Evolutionary conservation across 2,329 filamentous ascomycete species (phyloP).

Genomic region (Penicillium oxalicum): DNA sequence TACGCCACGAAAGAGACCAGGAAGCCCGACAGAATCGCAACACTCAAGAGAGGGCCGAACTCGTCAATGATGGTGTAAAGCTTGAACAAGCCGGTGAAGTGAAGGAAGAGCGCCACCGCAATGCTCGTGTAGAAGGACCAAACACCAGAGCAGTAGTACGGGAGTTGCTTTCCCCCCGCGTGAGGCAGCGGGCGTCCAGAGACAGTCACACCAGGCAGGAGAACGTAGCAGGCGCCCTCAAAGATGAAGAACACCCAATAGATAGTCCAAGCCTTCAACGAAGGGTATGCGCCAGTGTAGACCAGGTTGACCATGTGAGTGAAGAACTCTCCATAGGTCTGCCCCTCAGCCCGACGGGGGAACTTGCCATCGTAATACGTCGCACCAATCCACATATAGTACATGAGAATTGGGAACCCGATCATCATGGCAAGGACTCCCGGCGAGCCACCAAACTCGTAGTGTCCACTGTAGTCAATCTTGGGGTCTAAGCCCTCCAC

Average conservation of each 20-base stretch:
- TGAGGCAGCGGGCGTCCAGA: conserved; percentile 85
- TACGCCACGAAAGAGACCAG: conserved; percentile 79
- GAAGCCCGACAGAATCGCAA: conserved; percentile 87
- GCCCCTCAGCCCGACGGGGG: conserved; percentile 59
- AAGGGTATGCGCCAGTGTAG: conserved; percentile 80
- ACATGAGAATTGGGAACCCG: conserved; percentile 91
- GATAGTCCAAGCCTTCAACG: conserved; percentile 75
- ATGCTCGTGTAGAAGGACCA: conserved; percentile 85
- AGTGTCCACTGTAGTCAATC: conserved; percentile 47
- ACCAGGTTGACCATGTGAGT: conserved; percentile 64
- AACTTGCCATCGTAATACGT: conserved; percentile 85
- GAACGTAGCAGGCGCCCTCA: conserved; percentile 74
- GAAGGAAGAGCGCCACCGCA: conserved; percentile 61
- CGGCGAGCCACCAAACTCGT: conserved; percentile 82
- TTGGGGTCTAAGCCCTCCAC: conserved; percentile 38
- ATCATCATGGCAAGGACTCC: conserved; percentile 83
- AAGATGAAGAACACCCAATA: conserved; percentile 93
- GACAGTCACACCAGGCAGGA: conserved; percentile 78
- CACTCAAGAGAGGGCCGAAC: conserved; percentile 86
- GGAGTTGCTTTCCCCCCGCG: conserved; percentile 74
- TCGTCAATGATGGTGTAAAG: conserved; percentile 91
- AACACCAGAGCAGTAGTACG: conserved; percentile 91
- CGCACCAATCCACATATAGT: conserved; percentile 98
- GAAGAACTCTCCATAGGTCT: conserved; percentile 66
- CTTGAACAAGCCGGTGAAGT: conserved; percentile 78